Conservation (phyloP, 139 green algal genomes). For the Chlamydomonas sphaeroides region DNA sequence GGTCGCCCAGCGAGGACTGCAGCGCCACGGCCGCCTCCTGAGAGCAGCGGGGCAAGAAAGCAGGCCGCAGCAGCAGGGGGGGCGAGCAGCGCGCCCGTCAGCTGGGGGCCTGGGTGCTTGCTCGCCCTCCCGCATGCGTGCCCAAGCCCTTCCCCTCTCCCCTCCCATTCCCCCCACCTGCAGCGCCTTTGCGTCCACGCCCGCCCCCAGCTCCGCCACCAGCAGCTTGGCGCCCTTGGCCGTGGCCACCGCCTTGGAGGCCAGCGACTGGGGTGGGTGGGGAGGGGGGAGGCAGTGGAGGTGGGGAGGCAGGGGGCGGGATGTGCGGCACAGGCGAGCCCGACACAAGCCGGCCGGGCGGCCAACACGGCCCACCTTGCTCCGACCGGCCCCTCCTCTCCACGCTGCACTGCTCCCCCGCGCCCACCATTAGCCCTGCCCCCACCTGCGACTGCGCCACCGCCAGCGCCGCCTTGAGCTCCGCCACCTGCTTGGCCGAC, state of each 20-base stretch:
- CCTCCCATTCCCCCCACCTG: constrained; percentile 20
- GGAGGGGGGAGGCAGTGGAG: not conserved
- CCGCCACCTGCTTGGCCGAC: constrained; percentile 71
- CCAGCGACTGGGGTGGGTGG: constrained; percentile 47
- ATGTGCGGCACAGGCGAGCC: too few relatives aligned
- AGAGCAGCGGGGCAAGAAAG: too few relatives aligned
- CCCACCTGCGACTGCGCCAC: constrained; percentile 71
- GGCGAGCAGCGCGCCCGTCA: too few relatives aligned
- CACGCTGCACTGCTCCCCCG: too few relatives aligned
- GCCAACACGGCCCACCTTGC: too few relatives aligned
- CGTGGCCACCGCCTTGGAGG: constrained; percentile 42
- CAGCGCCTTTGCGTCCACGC: constrained; percentile 80
- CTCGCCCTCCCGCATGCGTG: not conserved
- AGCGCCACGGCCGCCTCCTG: constrained; percentile 80
- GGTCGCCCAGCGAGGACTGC: constrained; percentile 69
- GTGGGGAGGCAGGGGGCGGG: not conserved
- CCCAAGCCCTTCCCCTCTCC: too few relatives aligned
- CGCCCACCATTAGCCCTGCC: too few relatives aligned
- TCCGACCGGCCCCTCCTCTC: too few relatives aligned
- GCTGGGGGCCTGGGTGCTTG: too few relatives aligned
- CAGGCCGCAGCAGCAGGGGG: too few relatives aligned
- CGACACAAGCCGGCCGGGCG: too few relatives aligned
- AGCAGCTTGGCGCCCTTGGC: constrained; percentile 67
- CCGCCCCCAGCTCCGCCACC: constrained; percentile 77
- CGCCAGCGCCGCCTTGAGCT: constrained; percentile 75